These are phyloP conservation scores for Cutaneotrichosporon daszewskae DNA, from an alignment of 1,284 basidiomycete species.

Conservation along the genomic window DNA sequence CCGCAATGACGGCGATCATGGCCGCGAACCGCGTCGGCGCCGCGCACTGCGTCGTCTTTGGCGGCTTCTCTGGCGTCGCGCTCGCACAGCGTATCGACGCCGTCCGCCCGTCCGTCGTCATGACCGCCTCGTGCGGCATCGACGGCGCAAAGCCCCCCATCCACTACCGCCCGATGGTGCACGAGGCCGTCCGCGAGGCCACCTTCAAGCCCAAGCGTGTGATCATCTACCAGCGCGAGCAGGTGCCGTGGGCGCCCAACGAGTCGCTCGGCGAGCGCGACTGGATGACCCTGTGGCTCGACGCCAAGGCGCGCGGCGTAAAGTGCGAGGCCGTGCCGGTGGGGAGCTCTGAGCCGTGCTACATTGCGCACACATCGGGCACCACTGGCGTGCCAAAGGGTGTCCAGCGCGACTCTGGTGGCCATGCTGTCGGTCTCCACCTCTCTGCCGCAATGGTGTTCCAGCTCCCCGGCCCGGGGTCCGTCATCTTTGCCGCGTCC, in stretches of 20 bases:
- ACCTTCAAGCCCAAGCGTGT: conserved; percentile 54
- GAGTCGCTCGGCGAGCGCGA: conserved; percentile 7
- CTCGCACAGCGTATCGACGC: conserved; percentile 85
- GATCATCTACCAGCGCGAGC: conserved; percentile 75
- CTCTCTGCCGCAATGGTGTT: conserved; percentile 87
- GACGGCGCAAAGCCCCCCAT: conserved; percentile 23
- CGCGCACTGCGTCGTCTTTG: conserved; percentile 93
- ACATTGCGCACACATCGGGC: conserved; percentile 67
- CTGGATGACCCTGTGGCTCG: conserved; percentile 11
- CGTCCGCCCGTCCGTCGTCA: conserved; percentile 75
- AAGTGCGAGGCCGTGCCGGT: conserved; percentile 13
- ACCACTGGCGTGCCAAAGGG: conserved; percentile 94
- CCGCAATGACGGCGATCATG: conserved; percentile 56
- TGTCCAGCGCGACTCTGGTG: conserved; percentile 88
- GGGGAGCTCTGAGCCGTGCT: conserved; percentile 10
- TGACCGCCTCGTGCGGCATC: conserved; percentile 66
- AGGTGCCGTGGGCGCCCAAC: conserved; percentile 11
- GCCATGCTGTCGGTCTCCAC: conserved; percentile 78
- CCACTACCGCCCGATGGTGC: conserved; percentile 11
- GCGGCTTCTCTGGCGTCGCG: conserved; percentile 91
- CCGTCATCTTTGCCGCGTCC: conserved; percentile 58
- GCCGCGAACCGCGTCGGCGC: conserved; percentile 93
- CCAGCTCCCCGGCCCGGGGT: conserved; percentile 61
- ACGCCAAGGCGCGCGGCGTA: conserved; percentile 11
- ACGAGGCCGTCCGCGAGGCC: conserved; percentile 10